A percentile compares a stretch with the other conserved stretches of the same genome.
Conservation (phyloP, 345 rosid species). For the Salix viminalis region DNA sequence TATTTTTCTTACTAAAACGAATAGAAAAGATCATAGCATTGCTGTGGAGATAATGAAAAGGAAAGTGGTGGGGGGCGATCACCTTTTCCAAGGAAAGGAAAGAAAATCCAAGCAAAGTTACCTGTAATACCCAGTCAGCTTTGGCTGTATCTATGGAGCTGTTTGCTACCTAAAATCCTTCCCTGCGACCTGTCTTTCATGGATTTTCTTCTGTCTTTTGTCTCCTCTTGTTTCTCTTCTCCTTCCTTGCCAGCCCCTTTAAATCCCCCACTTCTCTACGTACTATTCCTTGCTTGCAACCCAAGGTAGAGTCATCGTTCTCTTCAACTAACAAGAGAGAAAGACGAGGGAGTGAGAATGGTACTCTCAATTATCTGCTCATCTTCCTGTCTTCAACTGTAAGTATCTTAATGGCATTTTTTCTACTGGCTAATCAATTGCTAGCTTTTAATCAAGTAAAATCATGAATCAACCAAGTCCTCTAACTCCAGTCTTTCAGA, state of each 20-base stretch:
- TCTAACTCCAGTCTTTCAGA: background rate
- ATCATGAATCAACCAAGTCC: background rate
- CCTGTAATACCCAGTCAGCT: conserved; percentile 36
- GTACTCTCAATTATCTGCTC: background rate
- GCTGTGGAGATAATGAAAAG: background rate
- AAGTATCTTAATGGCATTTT: background rate
- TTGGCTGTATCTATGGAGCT: conserved; percentile 31
- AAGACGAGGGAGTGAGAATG: background rate
- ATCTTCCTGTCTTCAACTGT: background rate
- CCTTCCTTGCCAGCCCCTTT: background rate
- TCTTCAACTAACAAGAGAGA: background rate
- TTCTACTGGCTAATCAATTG: too few relatives aligned
- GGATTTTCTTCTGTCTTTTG: conserved; percentile 19
- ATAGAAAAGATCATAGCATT: too few relatives aligned
- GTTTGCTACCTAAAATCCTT: conserved; percentile 11
- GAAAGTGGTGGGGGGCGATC: background rate
- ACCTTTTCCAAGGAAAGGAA: background rate
- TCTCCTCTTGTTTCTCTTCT: background rate
- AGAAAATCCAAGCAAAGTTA: conserved; percentile 23
- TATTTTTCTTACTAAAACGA: too few relatives aligned
- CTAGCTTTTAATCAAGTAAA: too few relatives aligned
- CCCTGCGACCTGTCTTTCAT: conserved; percentile 1
- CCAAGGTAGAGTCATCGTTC: background rate
- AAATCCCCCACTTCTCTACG: background rate
- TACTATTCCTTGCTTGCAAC: background rate